Base-by-base conservation (phyloP, 2,329 filamentous ascomycete species). In the Xylaria hypoxylon region DNA sequence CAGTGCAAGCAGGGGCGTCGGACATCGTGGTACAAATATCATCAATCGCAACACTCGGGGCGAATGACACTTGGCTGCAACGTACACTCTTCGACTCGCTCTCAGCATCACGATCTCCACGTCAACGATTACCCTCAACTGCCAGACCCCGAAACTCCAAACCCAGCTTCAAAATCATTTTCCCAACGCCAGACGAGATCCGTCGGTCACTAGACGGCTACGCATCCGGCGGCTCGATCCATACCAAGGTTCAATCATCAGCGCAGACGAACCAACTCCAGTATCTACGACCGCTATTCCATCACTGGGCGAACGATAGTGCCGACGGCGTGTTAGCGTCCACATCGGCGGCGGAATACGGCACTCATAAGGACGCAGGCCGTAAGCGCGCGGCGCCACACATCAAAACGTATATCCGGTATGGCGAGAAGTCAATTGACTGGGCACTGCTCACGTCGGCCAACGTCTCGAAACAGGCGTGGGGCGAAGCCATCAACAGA, bases 361-460 rank as follows among this genome's bases (percentile, higher is more conserved):
- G 19, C 5, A 15, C 8, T 19, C 50, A 17, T 1, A 75, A 74
- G 5, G 83, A 90, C 67, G 86, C 87, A 8, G 89, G 90, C 1
- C 83, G 92, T 60, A 83, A 87, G 53, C 84, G 88, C 33, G 93
- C 93, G 19, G 92, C 93, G 0, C 94, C 94, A 0, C 94, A 97
- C 72, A 92, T 97, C 76, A 97, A 97, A 77, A 97, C 93, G 0
- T 97, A 96, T 74, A 89, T 94, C 50, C 87, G 92, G 4, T 94
- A 85, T 70, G 79, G 81, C 59, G 70, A 77, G n/a, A 74, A 80
- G 19, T 76, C 73, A 0, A 89, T 96, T 44, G 92, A 96, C 74
- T 97, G 94, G 94, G 93, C 92, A 1, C 83, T 97, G 69, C 77
- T 96, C 2, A 96, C 93, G 0, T 96, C 92, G n/a, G 93, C 94